Conservation (phyloP, 495 filamentous ascomycete species). For the Hyaloscypha finlandica region DNA sequence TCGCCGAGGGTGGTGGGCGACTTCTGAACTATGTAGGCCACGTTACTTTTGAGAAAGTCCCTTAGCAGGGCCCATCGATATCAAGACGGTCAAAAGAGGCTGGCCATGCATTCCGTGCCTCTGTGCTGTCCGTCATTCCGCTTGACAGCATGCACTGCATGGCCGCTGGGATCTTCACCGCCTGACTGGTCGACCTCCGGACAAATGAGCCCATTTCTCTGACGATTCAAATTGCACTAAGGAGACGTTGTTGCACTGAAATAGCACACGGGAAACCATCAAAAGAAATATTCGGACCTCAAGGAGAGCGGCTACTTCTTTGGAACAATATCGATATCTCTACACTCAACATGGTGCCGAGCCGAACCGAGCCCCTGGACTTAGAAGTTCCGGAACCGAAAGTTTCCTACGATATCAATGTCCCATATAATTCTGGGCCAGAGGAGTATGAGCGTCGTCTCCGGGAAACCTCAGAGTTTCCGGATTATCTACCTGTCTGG, state of each 20-base stretch:
- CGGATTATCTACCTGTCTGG: slow-evolving; percentile 41
- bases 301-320: neutral
- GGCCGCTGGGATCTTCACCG: neutral
- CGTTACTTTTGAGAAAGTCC: neutral
- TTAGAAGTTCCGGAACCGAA: slow-evolving; percentile 12
- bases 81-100: neutral
- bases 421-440: slow-evolving; percentile 20
- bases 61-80: neutral
- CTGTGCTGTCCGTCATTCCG: neutral
- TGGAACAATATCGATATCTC: neutral
- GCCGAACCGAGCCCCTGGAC: slow-evolving; percentile 15
- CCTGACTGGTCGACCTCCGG: neutral
- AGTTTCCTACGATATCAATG: slow-evolving; percentile 25
- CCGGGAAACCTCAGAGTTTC: slow-evolving; percentile 32
- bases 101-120: neutral
- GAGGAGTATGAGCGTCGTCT: slow-evolving; percentile 23
- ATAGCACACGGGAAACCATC: neutral
- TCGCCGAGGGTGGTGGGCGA: neutral
- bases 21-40: neutral
- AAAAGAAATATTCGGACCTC: neutral
- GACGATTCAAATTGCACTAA: neutral
- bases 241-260: neutral
- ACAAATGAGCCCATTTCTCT: neutral
- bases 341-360: slow-evolving; percentile 21
- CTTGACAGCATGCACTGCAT: neutral